Conservation (phyloP, 148 eudicot species). For the Linanthus parryae region DNA sequence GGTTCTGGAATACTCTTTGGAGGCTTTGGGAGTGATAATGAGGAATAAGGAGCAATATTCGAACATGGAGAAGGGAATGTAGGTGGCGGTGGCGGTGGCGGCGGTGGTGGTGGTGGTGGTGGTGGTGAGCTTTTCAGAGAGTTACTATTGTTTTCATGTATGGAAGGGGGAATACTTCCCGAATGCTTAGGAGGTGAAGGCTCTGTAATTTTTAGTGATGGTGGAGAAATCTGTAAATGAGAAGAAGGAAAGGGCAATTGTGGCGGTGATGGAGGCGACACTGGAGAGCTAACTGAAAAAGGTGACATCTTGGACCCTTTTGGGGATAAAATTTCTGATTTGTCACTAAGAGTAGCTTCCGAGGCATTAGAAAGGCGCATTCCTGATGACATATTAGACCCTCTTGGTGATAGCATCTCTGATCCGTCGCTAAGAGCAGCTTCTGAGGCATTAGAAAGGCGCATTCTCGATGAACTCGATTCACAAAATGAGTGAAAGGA, state of each 20-base stretch:
- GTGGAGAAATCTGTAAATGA: too few species aligned
- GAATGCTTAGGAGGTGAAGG: too few species aligned
- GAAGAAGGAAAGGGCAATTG: too few species aligned
- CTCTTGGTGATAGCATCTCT: constrained; percentile 33
- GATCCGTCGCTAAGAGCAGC: constrained; percentile 36
- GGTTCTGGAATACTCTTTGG: too few species aligned
- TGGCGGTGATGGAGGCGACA: constrained; percentile 17
- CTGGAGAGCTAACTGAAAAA: constrained; percentile 3
- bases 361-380: constrained; percentile 82
- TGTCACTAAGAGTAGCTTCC: constrained; percentile 36
- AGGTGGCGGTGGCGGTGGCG: too few species aligned
- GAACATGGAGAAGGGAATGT: too few species aligned
- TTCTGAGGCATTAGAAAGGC: constrained; percentile 65
- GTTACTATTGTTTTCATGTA: background rate
- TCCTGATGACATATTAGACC: constrained; percentile 10
- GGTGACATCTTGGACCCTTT: constrained; percentile 14
- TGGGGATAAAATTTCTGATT: constrained; percentile 31
- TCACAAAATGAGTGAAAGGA: constrained; percentile 71
- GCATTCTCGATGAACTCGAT: constrained; percentile 36
- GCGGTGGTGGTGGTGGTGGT: constrained; percentile 53
- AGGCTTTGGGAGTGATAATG: too few species aligned
- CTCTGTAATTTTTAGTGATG: too few species aligned
- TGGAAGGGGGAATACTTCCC: background rate
- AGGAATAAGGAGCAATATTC: constrained; percentile 12
- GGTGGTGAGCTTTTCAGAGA: constrained; percentile 24